These are phyloP conservation scores for Holtermannia corniformis DNA, from an alignment of 768 basidiomycete genomes.

Conservation along the genomic window DNA sequence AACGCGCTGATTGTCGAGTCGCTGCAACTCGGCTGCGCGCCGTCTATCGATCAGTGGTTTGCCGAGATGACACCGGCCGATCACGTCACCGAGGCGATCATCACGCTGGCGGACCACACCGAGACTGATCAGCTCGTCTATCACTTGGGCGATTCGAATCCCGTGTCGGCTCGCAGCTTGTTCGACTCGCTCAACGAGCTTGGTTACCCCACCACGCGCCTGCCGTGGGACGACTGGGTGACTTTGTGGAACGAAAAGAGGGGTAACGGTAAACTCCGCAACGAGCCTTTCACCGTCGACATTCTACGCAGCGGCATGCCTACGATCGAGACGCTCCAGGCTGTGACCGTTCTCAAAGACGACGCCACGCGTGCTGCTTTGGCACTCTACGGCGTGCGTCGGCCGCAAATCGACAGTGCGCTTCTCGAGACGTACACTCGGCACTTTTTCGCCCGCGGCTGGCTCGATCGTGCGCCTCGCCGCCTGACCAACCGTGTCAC, in stretches of 20 bases:
- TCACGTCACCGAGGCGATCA: slow-evolving; percentile 11
- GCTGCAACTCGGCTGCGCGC: slow-evolving; percentile 9
- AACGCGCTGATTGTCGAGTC: slow-evolving; percentile 13
- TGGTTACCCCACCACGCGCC: slow-evolving; percentile 4
- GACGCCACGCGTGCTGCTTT: slow-evolving; percentile 11
- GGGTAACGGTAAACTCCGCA: slow-evolving; percentile 6
- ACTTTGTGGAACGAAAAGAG: slow-evolving; percentile 9
- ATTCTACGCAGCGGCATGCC: slow-evolving; percentile 14
- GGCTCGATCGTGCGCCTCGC: slow-evolving; percentile 6
- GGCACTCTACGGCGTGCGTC: slow-evolving; percentile 4
- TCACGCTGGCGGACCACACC: slow-evolving; percentile 9
- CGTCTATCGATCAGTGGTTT: slow-evolving; percentile 6
- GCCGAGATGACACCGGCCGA: slow-evolving; percentile 14
- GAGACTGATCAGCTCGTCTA: slow-evolving; percentile 11
- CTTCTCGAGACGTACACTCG: slow-evolving; percentile 13
- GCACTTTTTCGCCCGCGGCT: slow-evolving; percentile 12
- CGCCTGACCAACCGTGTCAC: background rate
- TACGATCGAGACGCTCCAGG: slow-evolving; percentile 8
- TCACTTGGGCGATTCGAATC: slow-evolving; percentile 11
- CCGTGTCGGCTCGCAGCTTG: slow-evolving; percentile 2
- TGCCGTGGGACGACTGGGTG: slow-evolving; percentile 14
- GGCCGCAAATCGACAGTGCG: slow-evolving; percentile 5
- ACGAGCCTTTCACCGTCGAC: slow-evolving; percentile 11
- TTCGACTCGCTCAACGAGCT: slow-evolving; percentile 10
- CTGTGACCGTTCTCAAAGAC: slow-evolving; percentile 9